phyloP scores from a whole-genome alignment of 768 basidiomycete genomes.

The Tephrocybe sp. region DNA sequence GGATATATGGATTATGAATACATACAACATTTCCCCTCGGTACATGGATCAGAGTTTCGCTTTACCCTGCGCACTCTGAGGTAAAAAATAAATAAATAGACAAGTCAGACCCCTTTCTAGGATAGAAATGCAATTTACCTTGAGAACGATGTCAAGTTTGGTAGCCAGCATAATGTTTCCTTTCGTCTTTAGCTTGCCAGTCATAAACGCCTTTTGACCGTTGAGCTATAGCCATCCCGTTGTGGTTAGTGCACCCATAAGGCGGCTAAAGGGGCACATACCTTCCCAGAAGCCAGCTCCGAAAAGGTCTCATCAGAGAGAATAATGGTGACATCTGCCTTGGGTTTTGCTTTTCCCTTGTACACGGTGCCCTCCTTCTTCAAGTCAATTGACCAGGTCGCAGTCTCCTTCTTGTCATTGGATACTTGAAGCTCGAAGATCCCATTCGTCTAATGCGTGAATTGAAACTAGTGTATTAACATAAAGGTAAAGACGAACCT shows the following conservation, averaged over 20 bases:
- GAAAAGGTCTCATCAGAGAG: conserved; percentile 74
- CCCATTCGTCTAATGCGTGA: conserved; percentile 63
- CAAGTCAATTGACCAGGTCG: conserved; percentile 88
- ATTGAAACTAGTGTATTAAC: background rate
- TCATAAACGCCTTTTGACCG: conserved; percentile 96
- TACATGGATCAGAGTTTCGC: conserved; percentile 38
- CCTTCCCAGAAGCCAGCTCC: conserved; percentile 73
- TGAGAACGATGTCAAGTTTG: conserved; percentile 82
- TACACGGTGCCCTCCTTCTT: conserved; percentile 80
- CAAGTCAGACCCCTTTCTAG: background rate
- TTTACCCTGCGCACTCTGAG: conserved; percentile 32
- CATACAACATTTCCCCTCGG: background rate
- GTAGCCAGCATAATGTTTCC: conserved; percentile 95
- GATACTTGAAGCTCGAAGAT: conserved; percentile 84
- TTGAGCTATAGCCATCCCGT: conserved; percentile 50
- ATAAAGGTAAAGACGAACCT: conserved; percentile 37
- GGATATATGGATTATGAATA: conserved; percentile 6
- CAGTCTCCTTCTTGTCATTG: conserved; percentile 69
- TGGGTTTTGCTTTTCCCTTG: conserved; percentile 69
- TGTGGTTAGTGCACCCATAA: background rate
- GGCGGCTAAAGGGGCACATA: conserved; percentile 19
- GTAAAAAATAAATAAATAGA: background rate
- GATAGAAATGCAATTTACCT: conserved; percentile 42
- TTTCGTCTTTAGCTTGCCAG: conserved; percentile 87
- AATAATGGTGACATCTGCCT: conserved; percentile 81